A percentile compares a stretch with the other conserved stretches of the same genome.
Evolutionary conservation across 768 basidiomycete genomes (phyloP).

Genomic region (Tylopilus felleus): DNA sequence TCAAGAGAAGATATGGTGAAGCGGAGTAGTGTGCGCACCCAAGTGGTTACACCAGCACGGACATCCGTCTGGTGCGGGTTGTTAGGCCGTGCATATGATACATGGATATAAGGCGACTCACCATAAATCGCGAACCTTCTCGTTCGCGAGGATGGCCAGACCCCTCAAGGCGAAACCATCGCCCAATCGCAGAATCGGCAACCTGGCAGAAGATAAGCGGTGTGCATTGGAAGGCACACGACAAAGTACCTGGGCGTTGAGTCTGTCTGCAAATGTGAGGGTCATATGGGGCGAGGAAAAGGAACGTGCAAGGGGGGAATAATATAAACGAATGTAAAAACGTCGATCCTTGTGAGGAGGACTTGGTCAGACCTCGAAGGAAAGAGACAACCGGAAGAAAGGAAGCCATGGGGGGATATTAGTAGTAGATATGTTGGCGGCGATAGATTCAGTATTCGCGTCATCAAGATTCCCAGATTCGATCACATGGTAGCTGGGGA

Average conservation of each 20-base stretch:
- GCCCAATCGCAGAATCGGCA: conserved; percentile 44
- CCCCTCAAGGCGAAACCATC: conserved; percentile 74
- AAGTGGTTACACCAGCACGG: conserved; percentile 77
- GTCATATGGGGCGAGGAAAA: conserved; percentile 30
- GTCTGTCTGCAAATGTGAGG: conserved; percentile 38
- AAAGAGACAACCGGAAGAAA: neutral
- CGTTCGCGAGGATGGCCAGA: conserved; percentile 63
- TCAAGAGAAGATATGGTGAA: conserved; percentile 7
- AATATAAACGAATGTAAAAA: conserved; percentile 24
- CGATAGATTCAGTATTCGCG: conserved; percentile 7
- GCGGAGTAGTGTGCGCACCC: conserved; percentile 46
- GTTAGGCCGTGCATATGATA: conserved; percentile 8
- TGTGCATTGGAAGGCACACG: neutral
- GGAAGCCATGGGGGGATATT: conserved; percentile 5
- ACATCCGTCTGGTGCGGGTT: conserved; percentile 56
- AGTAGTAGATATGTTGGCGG: conserved; percentile 9
- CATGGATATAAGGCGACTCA: conserved; percentile 24
- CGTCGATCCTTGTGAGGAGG: neutral
- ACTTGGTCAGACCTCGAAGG: conserved; percentile 5
- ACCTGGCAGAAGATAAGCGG: conserved; percentile 25
- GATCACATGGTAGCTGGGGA: conserved; percentile 18
- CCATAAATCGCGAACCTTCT: conserved; percentile 59
- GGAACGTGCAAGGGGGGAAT: conserved; percentile 14
- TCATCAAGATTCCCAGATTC: conserved; percentile 15
- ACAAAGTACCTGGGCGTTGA: conserved; percentile 38